phyloP scores from a whole-genome alignment of 108 stramenopile species.

The Cylindrotheca closterium region DNA sequence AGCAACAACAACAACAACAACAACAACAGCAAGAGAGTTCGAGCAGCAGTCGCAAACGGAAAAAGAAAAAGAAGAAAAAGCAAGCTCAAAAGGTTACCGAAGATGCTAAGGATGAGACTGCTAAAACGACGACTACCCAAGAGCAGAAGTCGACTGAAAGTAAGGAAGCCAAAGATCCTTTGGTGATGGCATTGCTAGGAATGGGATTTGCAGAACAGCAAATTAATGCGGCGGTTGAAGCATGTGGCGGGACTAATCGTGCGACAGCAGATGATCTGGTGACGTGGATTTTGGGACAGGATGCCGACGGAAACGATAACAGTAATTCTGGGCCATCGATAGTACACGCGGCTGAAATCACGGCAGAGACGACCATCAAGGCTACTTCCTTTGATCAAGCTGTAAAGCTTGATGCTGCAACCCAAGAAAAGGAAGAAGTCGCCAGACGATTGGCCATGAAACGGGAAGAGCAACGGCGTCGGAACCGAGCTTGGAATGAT shows the following conservation, averaged over 20 bases:
- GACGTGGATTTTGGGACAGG: constrained; percentile 74
- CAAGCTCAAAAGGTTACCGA: neutral
- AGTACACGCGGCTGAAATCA: neutral
- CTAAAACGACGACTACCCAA: constrained; percentile 5
- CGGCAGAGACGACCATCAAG: constrained; percentile 10
- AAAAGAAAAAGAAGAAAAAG: constrained; percentile 43
- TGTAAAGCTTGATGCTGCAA: constrained; percentile 24
- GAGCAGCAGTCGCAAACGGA: constrained; percentile 13
- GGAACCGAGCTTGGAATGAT: constrained; percentile 85
- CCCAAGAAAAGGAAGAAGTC: constrained; percentile 42
- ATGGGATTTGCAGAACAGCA: constrained; percentile 82
- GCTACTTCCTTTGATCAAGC: neutral
- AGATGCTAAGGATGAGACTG: neutral
- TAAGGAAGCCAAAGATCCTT: constrained; percentile 50
- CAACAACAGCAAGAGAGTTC: neutral
- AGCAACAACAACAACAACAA: neutral
- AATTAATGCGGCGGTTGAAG: constrained; percentile 60
- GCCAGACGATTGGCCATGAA: constrained; percentile 55
- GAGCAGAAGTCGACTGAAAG: constrained; percentile 2
- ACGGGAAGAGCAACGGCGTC: constrained; percentile 76
- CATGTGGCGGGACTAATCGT: constrained; percentile 72
- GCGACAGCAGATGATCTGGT: constrained; percentile 83
- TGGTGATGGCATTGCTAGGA: constrained; percentile 65
- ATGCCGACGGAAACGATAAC: constrained; percentile 9
- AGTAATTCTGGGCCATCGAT: neutral